A percentile compares a stretch with the other conserved stretches of the same genome.
phyloP scores from a whole-genome alignment of 371 early-diverging fungal genomes.

The Dichotomocladium elegans region DNA sequence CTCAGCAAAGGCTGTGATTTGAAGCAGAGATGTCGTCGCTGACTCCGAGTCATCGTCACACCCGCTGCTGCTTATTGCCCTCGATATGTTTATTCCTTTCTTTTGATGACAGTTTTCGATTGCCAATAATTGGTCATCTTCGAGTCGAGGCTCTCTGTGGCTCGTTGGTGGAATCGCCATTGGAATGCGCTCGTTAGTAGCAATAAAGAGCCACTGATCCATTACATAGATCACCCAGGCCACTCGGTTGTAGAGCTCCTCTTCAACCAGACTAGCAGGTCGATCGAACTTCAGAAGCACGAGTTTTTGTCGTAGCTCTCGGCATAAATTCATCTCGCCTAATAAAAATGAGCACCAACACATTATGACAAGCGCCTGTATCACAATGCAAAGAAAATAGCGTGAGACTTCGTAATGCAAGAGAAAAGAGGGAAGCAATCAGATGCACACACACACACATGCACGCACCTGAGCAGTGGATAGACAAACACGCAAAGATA shows the following conservation, averaged over 20 bases:
- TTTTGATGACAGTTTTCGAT: background rate
- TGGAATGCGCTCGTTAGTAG: conserved; percentile 6
- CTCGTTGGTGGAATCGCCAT: background rate
- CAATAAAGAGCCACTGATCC: conserved; percentile 32
- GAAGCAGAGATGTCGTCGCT: too few species aligned
- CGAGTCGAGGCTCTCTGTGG: conserved; percentile 25
- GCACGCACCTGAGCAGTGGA: too few species aligned
- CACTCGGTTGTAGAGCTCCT: too few species aligned
- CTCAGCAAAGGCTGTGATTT: conserved; percentile 26
- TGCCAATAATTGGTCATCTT: conserved; percentile 28
- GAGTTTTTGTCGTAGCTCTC: conserved; percentile 17
- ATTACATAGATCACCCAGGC: conserved; percentile 31
- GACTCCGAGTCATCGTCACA: conserved; percentile 3
- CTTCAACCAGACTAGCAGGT: too few species aligned
- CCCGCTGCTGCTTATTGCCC: conserved; percentile 2
- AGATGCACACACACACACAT: too few species aligned
- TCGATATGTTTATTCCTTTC: too few species aligned
- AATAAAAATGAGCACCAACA: conserved; percentile 37
- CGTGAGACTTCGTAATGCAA: too few species aligned
- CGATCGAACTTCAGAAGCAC: too few species aligned
- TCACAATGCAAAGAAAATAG: too few species aligned
- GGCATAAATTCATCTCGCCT: conserved; percentile 26
- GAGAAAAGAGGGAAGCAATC: too few species aligned
- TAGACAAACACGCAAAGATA: too few species aligned
- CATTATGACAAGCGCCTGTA: conserved; percentile 33